Evolutionary conservation across 2,329 filamentous ascomycete species (phyloP).

Genomic region (Aspergillus sp.): DNA sequence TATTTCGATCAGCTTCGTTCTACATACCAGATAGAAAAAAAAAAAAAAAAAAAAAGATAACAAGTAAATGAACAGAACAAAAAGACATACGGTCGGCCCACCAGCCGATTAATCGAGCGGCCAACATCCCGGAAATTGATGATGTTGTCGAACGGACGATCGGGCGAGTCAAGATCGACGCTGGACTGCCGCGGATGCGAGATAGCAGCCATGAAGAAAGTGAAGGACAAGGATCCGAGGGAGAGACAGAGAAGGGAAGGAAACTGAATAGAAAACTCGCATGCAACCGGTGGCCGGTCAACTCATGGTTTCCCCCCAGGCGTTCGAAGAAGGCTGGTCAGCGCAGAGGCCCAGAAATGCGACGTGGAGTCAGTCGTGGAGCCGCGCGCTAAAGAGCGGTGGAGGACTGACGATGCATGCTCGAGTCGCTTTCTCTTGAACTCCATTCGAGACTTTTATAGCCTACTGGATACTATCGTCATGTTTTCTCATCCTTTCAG

Average conservation of each 20-base stretch:
- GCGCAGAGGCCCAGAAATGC: background rate
- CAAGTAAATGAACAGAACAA: too few relatives aligned
- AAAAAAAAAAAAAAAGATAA: too few relatives aligned
- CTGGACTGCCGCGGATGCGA: constrained; percentile 13
- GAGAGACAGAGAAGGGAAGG: background rate
- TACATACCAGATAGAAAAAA: background rate
- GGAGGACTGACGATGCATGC: background rate
- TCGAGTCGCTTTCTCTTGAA: too few relatives aligned
- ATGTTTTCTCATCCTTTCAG: too few relatives aligned
- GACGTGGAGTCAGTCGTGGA: constrained; percentile 8
- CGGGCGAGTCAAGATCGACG: constrained; percentile 34
- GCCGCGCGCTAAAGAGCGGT: constrained; percentile 15
- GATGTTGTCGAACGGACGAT: constrained; percentile 55
- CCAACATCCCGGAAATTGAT: constrained; percentile 79
- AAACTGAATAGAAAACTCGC: too few relatives aligned
- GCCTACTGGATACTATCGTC: too few relatives aligned
- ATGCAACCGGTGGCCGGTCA: background rate
- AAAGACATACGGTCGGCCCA: constrained; percentile 53
- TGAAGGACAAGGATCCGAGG: background rate
- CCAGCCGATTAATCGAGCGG: constrained; percentile 61
- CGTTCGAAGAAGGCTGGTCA: background rate
- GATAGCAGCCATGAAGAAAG: background rate
- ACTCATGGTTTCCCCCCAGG: background rate
- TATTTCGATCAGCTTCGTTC: background rate
- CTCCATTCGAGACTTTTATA: too few relatives aligned